These are phyloP conservation scores for Nothophoma quercina DNA, from an alignment of 2,329 filamentous ascomycete genomes.

Conservation along the genomic window DNA sequence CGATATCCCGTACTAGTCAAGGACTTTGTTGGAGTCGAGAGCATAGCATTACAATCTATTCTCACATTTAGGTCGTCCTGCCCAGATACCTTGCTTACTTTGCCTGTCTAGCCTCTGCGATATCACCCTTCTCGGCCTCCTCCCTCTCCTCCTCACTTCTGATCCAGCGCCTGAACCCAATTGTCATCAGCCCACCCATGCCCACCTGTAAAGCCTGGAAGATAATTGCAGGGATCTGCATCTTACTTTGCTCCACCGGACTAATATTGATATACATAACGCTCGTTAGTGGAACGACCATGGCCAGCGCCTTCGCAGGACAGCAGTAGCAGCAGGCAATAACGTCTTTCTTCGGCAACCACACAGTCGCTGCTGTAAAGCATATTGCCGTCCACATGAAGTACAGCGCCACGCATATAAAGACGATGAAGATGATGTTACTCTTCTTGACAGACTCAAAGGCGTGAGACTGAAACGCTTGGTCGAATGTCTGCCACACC, in stretches of 20 bases:
- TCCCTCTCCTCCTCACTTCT: constrained; percentile 63
- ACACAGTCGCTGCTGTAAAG: constrained; percentile 61
- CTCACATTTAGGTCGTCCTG: no score
- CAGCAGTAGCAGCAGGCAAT: constrained; percentile 77
- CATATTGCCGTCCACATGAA: constrained; percentile 69
- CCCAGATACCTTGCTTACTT: no score
- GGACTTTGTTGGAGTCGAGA: background rate
- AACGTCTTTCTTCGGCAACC: constrained; percentile 67
- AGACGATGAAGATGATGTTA: constrained; percentile 71
- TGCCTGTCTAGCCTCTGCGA: background rate
- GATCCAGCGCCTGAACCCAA: constrained; percentile 54
- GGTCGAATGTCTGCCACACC: constrained; percentile 72
- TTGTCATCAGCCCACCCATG: constrained; percentile 52
- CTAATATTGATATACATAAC: constrained; percentile 71
- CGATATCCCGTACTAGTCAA: background rate
- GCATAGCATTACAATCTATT: no score
- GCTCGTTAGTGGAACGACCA: constrained; percentile 72
- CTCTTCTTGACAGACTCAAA: constrained; percentile 65
- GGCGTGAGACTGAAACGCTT: constrained; percentile 69
- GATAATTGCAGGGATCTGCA: constrained; percentile 70
- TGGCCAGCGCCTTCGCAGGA: constrained; percentile 74
- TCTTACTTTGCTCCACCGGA: constrained; percentile 62
- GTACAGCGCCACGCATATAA: constrained; percentile 72
- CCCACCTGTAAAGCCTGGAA: constrained; percentile 58
- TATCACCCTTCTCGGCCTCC: constrained; percentile 9